Evolutionary conservation across 441 rosid species (phyloP), one percentile per base, ranked within the genome.

Genomic region (Bruguiera hainesii): DNA sequence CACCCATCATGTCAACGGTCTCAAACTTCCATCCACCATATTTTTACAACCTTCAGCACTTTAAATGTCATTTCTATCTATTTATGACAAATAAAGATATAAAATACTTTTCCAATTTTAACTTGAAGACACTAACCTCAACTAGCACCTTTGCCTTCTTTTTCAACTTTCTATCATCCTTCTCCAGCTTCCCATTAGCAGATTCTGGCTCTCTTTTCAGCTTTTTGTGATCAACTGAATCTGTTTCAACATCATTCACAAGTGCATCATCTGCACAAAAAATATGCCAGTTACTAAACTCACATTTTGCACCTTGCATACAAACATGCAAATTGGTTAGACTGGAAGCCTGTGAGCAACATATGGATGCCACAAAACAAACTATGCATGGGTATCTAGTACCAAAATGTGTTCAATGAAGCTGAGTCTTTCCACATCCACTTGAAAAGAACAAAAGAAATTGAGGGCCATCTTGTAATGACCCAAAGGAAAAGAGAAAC

Each of bases 101-200:
- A 50, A 56, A 35, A 30, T 15, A 16, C 60, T 48, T 64, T 30
- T 26, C 56, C 58, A 50, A 19, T 50, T 7, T 57, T 9, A 1
- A 15, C 28, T 33, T 8, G 56, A 60, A 15, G 58, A 66, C 51
- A 51, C 85, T 79, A 73, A 89, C 92, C 89, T 87, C 96, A 30
- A 87, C 88, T 57, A 81, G 69, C 33, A 89, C 88, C 73, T 79
- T 84, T 31, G 85, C 75, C 78, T 79, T 89, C 81, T 85, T 89
- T 85, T 84, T 89, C 4, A 66, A 42, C 74, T 83, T 87, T 72
- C 67, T 77, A 57, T 59, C 30, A 31, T 72, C 82, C 59, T 78
- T 83, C 69, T 74, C 88, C 56, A 56, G 64, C 69, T 80, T 83
- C 65, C 72, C 71, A 31, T 48, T 63, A 48, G 76, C 74, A 57